Evolutionary conservation across 2,329 filamentous ascomycete genomes (phyloP).

Genomic region (Sarocladium oryzae): DNA sequence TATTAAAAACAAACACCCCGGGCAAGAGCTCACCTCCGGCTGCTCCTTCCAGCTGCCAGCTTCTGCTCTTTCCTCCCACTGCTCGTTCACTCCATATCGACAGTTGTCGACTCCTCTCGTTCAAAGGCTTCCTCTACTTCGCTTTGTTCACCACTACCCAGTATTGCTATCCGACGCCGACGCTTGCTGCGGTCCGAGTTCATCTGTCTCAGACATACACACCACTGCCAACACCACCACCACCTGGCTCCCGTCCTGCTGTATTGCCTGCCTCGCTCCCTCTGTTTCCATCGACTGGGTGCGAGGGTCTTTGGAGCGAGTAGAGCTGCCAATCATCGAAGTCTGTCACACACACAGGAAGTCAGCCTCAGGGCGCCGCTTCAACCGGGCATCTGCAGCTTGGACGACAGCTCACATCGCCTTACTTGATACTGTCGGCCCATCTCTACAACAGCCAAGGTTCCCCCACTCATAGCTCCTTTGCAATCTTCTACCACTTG

Average conservation of each 20-base stretch:
- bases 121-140: background rate
- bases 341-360: no score
- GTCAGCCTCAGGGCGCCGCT: background rate
- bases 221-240: background rate
- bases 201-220: constrained; percentile 7
- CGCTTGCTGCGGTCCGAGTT: background rate
- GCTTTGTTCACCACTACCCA: background rate
- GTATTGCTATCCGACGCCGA: background rate
- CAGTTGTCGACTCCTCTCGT: constrained; percentile 3
- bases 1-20: background rate
- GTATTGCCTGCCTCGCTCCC: background rate
- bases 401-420: background rate
- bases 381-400: background rate
- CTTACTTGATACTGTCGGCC: no score
- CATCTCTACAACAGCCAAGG: no score
- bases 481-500: background rate
- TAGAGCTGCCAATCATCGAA: no score
- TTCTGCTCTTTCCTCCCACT: constrained; percentile 1
- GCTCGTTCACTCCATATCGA: background rate
- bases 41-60: background rate
- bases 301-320: no score
- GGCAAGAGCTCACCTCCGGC: background rate
- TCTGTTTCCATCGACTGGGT: background rate
- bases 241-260: background rate
- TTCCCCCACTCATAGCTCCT: background rate